A percentile compares a stretch with the other conserved stretches of the same genome.
phyloP scores from a whole-genome alignment of 495 filamentous ascomycete genomes.

The Neurospora sp. region DNA sequence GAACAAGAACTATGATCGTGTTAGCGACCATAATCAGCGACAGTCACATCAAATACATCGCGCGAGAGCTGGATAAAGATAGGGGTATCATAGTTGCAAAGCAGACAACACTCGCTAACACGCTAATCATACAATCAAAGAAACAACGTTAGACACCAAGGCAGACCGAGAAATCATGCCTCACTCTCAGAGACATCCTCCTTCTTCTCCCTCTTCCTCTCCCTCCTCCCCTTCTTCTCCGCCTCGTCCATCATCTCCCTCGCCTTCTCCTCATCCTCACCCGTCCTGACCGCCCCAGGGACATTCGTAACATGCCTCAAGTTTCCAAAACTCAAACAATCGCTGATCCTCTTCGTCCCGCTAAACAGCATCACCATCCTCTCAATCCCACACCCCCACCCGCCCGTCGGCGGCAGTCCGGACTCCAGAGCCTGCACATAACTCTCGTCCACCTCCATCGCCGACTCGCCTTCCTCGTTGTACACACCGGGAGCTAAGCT shows the following conservation, averaged over 20 bases:
- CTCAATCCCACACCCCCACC: slow-evolving; percentile 93
- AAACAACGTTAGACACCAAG: background rate
- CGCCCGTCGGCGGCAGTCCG: slow-evolving; percentile 85
- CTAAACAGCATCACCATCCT: slow-evolving; percentile 80
- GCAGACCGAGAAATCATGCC: background rate
- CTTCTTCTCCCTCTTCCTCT: background rate
- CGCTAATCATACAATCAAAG: background rate
- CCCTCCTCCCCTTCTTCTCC: background rate
- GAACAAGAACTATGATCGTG: background rate
- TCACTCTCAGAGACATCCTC: background rate
- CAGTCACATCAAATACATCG: background rate
- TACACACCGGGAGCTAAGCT: background rate
- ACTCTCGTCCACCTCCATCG: slow-evolving; percentile 58
- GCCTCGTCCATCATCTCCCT: background rate
- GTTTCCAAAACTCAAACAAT: slow-evolving; percentile 81
- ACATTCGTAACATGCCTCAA: slow-evolving; percentile 51
- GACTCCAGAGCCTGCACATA: slow-evolving; percentile 77
- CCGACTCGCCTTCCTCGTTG: slow-evolving; percentile 3
- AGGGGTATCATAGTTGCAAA: background rate
- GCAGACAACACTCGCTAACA: background rate
- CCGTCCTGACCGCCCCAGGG: background rate
- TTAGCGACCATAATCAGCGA: background rate
- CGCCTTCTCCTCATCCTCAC: background rate
- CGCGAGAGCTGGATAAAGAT: background rate
- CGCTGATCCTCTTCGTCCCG: slow-evolving; percentile 62